Evolutionary conservation across 495 filamentous ascomycete genomes (phyloP), one percentile per base, ranked within the genome.

Genomic region (Neurospora sp.): DNA sequence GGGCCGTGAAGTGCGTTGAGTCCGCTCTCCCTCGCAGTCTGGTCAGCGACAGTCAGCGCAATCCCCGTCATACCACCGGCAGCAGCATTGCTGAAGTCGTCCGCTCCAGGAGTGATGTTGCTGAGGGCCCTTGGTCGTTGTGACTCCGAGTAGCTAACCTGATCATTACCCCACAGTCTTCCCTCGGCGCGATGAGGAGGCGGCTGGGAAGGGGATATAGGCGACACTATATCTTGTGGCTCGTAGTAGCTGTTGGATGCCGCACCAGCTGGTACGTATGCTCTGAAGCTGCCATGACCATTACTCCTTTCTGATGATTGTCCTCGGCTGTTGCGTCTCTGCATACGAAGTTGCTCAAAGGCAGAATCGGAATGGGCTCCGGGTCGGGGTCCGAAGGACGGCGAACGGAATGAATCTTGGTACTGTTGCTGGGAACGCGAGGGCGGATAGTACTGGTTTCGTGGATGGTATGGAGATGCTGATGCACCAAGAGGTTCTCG

Each of bases 41-140:
- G 87, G 71, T 92, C 92, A 6, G 92, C 92, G 72, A 94, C 88
- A 69, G 87, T 92, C 74, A 89, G 83, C 68, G 93, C 92, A 71
- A 94, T 90, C 37, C 91, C 92, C 20, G 91, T 87, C 79, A 94
- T 91, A 37, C 92, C 93, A 71, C 92, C 93, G 68, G 87, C 87
- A 14, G 92, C 92, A 53, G 84, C 81, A 37, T 90, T 88, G 66
- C 92, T 88, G 70, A 93, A 87, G 77, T 94, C 94, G 80, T 94
- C 92, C 44, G 88, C 86, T 11, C 91, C 92, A 5, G 92, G 92
- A 8, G 92, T 93, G 53, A 89, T 85, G 68, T 84, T 89, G 69
- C 85, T 87, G 73, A 83, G 83, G 53, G 53, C 14, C 27, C 53
- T 66, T 18, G 53, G 53, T 66, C 53, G 53, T 66, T 66, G 53